Conservation (phyloP, 2,329 filamentous ascomycete genomes). For the Botrytis aclada region DNA sequence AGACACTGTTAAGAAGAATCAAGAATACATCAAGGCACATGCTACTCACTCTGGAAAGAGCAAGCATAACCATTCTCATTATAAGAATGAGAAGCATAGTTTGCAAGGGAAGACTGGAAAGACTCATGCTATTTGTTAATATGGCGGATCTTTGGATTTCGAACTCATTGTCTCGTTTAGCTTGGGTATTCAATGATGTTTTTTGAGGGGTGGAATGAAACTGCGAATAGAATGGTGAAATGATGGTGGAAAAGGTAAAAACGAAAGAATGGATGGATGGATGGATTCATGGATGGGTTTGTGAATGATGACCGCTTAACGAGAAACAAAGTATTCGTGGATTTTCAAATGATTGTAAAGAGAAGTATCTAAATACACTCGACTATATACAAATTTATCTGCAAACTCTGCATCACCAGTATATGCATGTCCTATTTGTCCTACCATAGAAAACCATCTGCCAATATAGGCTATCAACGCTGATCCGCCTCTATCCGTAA, state of each 20-base stretch:
- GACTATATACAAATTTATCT: neutral
- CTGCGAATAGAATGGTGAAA: neutral
- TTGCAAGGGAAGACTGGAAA: slow-evolving; percentile 88
- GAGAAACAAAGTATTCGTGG: neutral
- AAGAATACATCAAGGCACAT: slow-evolving; percentile 61
- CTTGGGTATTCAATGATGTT: neutral
- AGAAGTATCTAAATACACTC: neutral
- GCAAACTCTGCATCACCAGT: neutral
- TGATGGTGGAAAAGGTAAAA: neutral
- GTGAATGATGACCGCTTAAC: neutral
- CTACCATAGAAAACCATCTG: neutral
- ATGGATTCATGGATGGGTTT: neutral
- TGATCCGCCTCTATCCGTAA: neutral
- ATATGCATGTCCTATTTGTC: neutral
- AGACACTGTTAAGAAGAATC: slow-evolving; percentile 65
- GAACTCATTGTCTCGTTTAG: neutral
- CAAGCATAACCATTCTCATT: slow-evolving; percentile 48
- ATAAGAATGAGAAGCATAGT: slow-evolving; percentile 75
- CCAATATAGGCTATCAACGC: neutral
- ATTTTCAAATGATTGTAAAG: neutral
- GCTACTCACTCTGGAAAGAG: slow-evolving; percentile 50
- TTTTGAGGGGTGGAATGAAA: neutral
- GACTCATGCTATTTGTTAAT: slow-evolving; percentile 78
- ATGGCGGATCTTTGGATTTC: neutral
- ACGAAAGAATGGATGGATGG: neutral